phyloP scores from a whole-genome alignment of 768 basidiomycete genomes.

The Agrocybe pediades region DNA sequence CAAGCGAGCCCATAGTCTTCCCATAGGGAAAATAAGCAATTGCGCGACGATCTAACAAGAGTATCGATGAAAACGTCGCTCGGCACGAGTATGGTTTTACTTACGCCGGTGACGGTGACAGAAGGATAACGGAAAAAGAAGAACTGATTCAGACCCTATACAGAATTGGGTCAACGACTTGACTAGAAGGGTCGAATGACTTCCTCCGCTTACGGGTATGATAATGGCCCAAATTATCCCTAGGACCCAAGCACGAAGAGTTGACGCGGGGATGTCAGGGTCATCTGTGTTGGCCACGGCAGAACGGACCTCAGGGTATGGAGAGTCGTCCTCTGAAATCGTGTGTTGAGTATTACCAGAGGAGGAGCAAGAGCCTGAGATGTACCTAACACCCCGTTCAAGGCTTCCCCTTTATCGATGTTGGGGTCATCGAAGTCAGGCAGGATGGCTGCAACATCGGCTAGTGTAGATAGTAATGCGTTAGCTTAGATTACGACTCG shows the following conservation, averaged over 20 bases:
- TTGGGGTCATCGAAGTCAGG: conserved; percentile 57
- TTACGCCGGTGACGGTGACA: conserved; percentile 56
- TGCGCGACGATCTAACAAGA: conserved; percentile 61
- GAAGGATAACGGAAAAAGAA: conserved; percentile 78
- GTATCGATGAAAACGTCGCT: neutral
- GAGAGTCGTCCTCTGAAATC: conserved; percentile 59
- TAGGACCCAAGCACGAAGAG: conserved; percentile 70
- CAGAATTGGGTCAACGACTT: neutral
- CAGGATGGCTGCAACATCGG: conserved; percentile 26
- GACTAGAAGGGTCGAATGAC: neutral
- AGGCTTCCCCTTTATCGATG: conserved; percentile 47
- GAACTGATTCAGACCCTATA: conserved; percentile 67
- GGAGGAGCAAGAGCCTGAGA: conserved; percentile 22
- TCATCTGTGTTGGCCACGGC: conserved; percentile 75
- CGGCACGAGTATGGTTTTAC: conserved; percentile 6
- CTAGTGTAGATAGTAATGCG: conserved; percentile 17
- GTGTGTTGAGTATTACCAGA: neutral
- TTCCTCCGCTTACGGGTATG: conserved; percentile 40
- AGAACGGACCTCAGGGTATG: conserved; percentile 73
- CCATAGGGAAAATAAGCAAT: conserved; percentile 67
- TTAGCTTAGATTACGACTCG: neutral
- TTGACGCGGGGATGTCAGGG: conserved; percentile 58
- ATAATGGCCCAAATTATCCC: conserved; percentile 73
- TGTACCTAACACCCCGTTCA: conserved; percentile 43
- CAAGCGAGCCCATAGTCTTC: conserved; percentile 56